Evolutionary conservation across 805 yeast species (phyloP).

Genomic region (Candida silvicultrix): DNA sequence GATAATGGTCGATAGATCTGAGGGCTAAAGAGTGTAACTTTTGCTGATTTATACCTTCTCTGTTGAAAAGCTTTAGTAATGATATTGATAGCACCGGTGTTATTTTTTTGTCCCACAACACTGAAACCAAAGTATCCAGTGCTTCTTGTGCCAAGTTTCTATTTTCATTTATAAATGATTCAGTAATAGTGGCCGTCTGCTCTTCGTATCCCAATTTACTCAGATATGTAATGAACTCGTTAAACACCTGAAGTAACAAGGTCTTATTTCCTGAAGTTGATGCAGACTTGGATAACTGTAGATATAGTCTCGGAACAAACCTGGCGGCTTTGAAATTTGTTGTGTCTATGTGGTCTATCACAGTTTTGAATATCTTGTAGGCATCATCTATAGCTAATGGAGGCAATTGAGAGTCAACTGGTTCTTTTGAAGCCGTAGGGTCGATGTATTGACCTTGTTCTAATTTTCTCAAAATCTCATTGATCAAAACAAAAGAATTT

Average conservation of each 20-base stretch:
- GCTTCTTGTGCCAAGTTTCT: background rate
- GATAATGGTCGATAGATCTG: background rate
- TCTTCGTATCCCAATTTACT: conserved; percentile 10
- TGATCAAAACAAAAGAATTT: conserved; percentile 6
- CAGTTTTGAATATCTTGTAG: conserved; percentile 5
- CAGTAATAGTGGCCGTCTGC: conserved; percentile 1
- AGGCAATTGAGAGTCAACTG: conserved; percentile 5
- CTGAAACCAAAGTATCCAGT: background rate
- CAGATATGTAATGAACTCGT: conserved; percentile 11
- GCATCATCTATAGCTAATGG: conserved; percentile 5
- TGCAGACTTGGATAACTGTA: conserved; percentile 10
- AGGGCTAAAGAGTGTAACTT: background rate
- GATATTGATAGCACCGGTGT: background rate
- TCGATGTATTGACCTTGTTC: conserved; percentile 1
- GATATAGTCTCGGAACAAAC: conserved; percentile 18
- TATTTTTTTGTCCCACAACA: background rate
- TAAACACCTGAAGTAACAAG: conserved; percentile 5
- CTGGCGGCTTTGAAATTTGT: conserved; percentile 17
- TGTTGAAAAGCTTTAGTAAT: background rate
- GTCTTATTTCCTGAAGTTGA: background rate
- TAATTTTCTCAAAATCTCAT: conserved; percentile 14
- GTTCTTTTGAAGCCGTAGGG: background rate
- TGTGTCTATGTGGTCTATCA: conserved; percentile 5
- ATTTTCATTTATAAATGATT: conserved; percentile 5
- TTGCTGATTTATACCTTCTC: background rate